phyloP scores from a whole-genome alignment of 495 filamentous ascomycete genomes.

The Hypoxylon subgilvum region DNA sequence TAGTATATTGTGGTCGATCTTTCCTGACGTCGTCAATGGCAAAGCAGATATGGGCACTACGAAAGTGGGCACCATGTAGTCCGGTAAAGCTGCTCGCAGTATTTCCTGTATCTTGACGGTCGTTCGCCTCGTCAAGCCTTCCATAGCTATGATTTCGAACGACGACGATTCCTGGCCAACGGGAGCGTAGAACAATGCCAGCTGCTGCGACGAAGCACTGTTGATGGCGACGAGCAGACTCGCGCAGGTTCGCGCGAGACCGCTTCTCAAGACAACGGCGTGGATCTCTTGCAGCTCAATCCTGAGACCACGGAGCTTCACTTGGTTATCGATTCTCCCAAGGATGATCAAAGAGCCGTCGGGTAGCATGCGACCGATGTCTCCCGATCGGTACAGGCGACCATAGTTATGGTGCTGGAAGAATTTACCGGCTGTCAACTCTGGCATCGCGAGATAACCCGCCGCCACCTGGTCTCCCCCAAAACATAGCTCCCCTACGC shows the following conservation, averaged over 20 bases:
- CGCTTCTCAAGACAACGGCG: slow-evolving; percentile 53
- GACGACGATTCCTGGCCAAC: background rate
- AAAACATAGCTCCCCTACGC: slow-evolving; percentile 78
- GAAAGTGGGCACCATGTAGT: slow-evolving; percentile 72
- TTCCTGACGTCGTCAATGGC: slow-evolving; percentile 68
- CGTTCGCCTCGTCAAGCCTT: slow-evolving; percentile 14
- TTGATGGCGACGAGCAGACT: slow-evolving; percentile 55
- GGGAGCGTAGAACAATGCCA: slow-evolving; percentile 67
- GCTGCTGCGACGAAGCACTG: slow-evolving; percentile 43
- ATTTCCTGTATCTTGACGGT: slow-evolving; percentile 13
- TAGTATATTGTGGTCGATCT: slow-evolving; percentile 63
- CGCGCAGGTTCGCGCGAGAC: slow-evolving; percentile 56
- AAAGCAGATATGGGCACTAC: slow-evolving; percentile 69
- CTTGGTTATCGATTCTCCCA: slow-evolving; percentile 78
- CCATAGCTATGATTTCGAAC: slow-evolving; percentile 40
- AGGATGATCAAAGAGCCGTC: slow-evolving; percentile 74
- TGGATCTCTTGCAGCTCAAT: slow-evolving; percentile 82
- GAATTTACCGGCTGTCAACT: slow-evolving; percentile 64
- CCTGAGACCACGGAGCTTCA: slow-evolving; percentile 81
- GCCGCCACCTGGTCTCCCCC: slow-evolving; percentile 78
- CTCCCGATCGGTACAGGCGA: slow-evolving; percentile 72
- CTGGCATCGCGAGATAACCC: slow-evolving; percentile 69
- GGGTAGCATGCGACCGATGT: slow-evolving; percentile 71
- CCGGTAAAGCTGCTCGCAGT: slow-evolving; percentile 50
- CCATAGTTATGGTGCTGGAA: slow-evolving; percentile 70